These are phyloP conservation scores for Bacidia gigantensis DNA, from an alignment of 495 filamentous ascomycete species.

Conservation along the genomic window DNA sequence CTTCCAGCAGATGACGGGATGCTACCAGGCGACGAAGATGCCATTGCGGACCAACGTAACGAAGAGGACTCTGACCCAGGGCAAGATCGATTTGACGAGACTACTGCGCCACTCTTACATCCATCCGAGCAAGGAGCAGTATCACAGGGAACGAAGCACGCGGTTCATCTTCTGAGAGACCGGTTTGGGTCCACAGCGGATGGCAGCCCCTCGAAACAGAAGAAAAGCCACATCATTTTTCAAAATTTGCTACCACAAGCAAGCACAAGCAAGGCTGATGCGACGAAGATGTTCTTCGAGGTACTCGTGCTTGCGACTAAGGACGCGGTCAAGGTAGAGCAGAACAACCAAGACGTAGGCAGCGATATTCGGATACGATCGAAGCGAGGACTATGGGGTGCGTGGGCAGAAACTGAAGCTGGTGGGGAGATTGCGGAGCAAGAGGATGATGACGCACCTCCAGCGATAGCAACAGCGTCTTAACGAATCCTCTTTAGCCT, in stretches of 20 bases:
- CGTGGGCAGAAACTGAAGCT: constrained; percentile 81
- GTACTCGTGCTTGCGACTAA: constrained; percentile 90
- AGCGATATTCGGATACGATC: constrained; percentile 65
- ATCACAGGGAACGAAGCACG: constrained; percentile 81
- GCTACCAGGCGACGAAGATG: constrained; percentile 41
- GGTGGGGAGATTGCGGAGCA: constrained; percentile 40
- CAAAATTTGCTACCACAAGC: constrained; percentile 78
- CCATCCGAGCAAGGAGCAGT: constrained; percentile 71
- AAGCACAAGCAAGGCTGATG: constrained; percentile 67
- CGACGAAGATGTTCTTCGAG: constrained; percentile 99
- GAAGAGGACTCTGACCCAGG: constrained; percentile 12
- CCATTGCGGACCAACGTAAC: constrained; percentile 21
- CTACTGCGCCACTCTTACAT: constrained; percentile 54
- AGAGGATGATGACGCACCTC: constrained; percentile 15
- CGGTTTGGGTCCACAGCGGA: constrained; percentile 56
- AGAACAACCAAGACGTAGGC: constrained; percentile 58
- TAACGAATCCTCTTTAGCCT: neutral
- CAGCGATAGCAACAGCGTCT: constrained; percentile 3
- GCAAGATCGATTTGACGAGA: constrained; percentile 58
- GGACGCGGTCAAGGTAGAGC: constrained; percentile 95
- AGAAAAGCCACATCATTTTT: constrained; percentile 69
- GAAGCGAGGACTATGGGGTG: constrained; percentile 87
- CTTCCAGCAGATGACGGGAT: constrained; percentile 49
- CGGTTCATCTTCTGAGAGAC: constrained; percentile 86
- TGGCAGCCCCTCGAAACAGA: constrained; percentile 43